Evolutionary conservation across 2,329 filamentous ascomycete genomes (phyloP), one percentile per base, ranked within the genome.

Genomic region (Dendrostoma leiphaemia): DNA sequence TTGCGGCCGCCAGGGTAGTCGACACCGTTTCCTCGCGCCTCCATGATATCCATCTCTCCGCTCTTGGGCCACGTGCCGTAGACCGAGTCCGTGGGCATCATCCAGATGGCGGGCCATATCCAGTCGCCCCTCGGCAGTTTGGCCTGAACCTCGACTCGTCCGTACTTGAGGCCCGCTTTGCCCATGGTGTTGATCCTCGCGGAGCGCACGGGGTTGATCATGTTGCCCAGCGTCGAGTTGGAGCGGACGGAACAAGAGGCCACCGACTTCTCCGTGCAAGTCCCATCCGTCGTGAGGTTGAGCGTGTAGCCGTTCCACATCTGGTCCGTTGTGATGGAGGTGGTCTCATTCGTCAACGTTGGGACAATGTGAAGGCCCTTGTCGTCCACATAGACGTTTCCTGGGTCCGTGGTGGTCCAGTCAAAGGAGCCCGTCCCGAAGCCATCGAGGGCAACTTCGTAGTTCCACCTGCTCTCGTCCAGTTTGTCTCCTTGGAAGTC

Each of bases 321-420:
- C 29, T 75, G 64, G 35, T 69, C 68, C 13, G 62, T 61, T 3
- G 70, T 73, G 50, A 77, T 73, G 46, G 59, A 49, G 0, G 71
- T 74, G 1, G 66, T 69, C 48, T 72, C 65, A 26, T 69, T 70
- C 13, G 77, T 80, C 17, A 81, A 65, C 0, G 79, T 81, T 7
- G 78, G 79, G n/a, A 79, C 73, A 48, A 82, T 81, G 63, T 80
- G 78, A 37, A 82, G 69, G n/a, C 77, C 78, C 24, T 74, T 65
- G 0, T 60, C 64, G 60, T 80, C 75, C 32, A 74, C 68, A 62
- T 75, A 82, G 13, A 73, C 67, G 63, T 82, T 82, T 49, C 63
- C 64, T 1, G 66, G 57, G 58, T 79, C 76, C 3, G 64, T 68
- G 6, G 79, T 82, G 0, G 79, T 80, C 78, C 77, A 80, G 67